Evolutionary conservation across 1,284 basidiomycete species (phyloP), one percentile per base, ranked within the genome.

Genomic region (Cerrena zonata): DNA sequence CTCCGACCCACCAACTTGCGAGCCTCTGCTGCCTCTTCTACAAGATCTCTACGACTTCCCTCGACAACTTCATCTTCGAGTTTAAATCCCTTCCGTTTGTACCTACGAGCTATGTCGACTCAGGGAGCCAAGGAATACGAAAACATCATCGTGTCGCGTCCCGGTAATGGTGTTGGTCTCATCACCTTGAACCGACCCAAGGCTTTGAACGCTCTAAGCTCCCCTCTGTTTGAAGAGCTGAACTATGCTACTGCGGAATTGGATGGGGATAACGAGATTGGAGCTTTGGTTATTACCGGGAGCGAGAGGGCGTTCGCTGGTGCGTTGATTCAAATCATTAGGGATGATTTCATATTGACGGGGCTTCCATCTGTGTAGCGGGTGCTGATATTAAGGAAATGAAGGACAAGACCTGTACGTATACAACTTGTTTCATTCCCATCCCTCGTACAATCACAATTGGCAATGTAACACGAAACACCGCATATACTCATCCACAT

Each of bases 121-220:
- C 58, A 50, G 38, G 49, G 45, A 23, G 37, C 13, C 26, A 57
- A 62, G 27, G 60, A 65, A 47, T 90, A 89, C 71, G 76, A 82
- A 57, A 78, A 86, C 68, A 89, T 94, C 67, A 72, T 93, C 53
- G 79, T 86, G 30, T 84, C 88, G 4, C 75, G 76, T 49, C 89
- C 91, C 5, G 77, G 83, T 51, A 78, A 84, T 22, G 81, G 81
- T 47, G 93, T 99, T 47, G 78, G 83, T 7, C 86, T 97, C 59
- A 84, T 99, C 68, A 92, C 90, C 13, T 80, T 99, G 63, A 97
- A 99, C 76, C 80, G 95, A 50, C 95, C 96, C 46, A 97, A 96
- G 65, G 92, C 92, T 22, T 78, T 98, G 61, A 98, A 99, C 67
- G 95, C 96, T 36, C 76, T 99, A 54, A 89, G 80, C 62, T 79